Evolutionary conservation across 805 yeast species (phyloP), one percentile per base, ranked within the genome.

Genomic region (Naumovozyma castellii): DNA sequence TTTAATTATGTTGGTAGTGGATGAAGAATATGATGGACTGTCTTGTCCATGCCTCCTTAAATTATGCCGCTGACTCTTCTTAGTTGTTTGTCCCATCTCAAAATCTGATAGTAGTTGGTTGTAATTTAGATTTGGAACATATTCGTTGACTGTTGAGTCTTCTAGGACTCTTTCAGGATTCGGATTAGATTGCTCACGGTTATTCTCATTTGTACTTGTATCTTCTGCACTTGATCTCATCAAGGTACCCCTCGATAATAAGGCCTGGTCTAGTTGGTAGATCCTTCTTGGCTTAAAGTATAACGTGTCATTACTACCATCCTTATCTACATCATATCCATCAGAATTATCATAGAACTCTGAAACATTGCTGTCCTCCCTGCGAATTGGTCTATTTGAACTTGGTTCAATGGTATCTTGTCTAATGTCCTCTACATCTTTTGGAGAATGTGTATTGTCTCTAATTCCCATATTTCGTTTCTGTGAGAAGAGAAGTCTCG

Each of bases 71-170:
- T 22, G 27, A 22, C 10, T 22, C 10, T 22, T 22, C 27, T 22
- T 22, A 6, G 9, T 10, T 6, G 9, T 6, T 22, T 22, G 27
- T 22, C 10, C 27, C 10, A 6, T 10, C 27, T 22, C 27, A 22
- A 22, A 22, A 22, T 22, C 27, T 22, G 27, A 6, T 10, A 22
- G 10, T 6, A 22, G 27, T 22, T 22, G 27, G 10, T 22, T 64
- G 45, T 78, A 79, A 49, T 78, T 78, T 20, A 83, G 64, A 36
- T 80, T 84, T 0, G 90, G 90, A 13, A 84, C 71, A 50, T 82
- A 83, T 52, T 84, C 92, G 55, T 82, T 90, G 50, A 18, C 18
- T 3, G 13, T 14, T 9, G 14, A 28, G 12, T 22, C 19, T n/a
- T 6, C 30, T 10, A 20, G 13, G 17, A 32, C 18, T 8, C 18